Base-by-base conservation (phyloP, 2,329 filamentous ascomycete species). In the Fusarium udum region DNA sequence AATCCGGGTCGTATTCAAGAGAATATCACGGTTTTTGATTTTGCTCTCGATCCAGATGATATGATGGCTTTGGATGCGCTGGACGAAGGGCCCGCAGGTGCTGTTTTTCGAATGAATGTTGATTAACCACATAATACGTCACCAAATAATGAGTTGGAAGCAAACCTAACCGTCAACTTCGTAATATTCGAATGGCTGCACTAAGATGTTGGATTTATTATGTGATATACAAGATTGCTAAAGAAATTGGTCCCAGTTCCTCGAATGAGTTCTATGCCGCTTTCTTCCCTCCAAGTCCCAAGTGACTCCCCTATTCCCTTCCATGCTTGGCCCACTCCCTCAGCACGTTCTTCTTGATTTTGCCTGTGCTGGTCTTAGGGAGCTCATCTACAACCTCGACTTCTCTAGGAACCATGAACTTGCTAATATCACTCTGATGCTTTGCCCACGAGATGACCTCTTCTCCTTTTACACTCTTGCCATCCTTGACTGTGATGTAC, bases 301-400 rank as follows among this genome's bases (percentile, higher is more conserved):
- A 43, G 20, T 16, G 31, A 60, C 24, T 28, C 58, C 31, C 24
- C 55, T 76, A 75, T 49, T 67, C 53, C 28, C 64, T 73, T 9
- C 77, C 77, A 28, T 74, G 74, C 74, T 80, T 81, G 6, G 93
- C 93, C 95, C 95, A 97, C 75, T 94, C 92, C 68, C 96, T 86
- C 62, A 99, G 82, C 12, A 97, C 90, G 78, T 97, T 98, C 90
- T 99, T 99, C 88, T 94, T 92, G 68, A 98, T 88, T 87, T 99
- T 99, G 7, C 96, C 96, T 2, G 96, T 99, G 82, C 93, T 96
- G 34, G 96, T 99, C 88, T 99, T 99, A 15, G 96, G 96, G 73
- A 99, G 85, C 82, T 98, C 95, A 11, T 85, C 75, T n/a, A 99
- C 90, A 48, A 98, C 85, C 81, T 97, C 93, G 2, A 92, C 88